Evolutionary conservation across 176 grass and related monocot species (phyloP).

Genomic region (Phyllostachys edulis): DNA sequence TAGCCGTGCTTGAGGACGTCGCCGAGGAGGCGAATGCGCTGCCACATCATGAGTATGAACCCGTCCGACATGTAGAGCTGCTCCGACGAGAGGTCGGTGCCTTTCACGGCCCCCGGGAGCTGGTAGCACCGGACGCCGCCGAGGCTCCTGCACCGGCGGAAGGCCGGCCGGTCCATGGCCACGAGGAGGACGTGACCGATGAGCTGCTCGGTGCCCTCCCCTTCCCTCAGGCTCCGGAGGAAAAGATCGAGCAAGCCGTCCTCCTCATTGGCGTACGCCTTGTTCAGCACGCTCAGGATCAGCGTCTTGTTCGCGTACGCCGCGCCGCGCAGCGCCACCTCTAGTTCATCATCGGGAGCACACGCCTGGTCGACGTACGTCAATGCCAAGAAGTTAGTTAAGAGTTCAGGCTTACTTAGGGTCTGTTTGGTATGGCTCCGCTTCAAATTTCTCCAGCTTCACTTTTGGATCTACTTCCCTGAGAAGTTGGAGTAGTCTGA

Average conservation of each 20-base stretch:
- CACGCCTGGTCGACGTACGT: neutral
- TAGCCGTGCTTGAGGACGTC: slow-evolving; percentile 56
- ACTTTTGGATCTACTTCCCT: too few species aligned
- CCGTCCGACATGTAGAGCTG: slow-evolving; percentile 76
- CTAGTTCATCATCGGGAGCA: slow-evolving; percentile 36
- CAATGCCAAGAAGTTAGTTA: slow-evolving; percentile 1
- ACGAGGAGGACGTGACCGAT: slow-evolving; percentile 65
- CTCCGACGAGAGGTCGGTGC: slow-evolving; percentile 53
- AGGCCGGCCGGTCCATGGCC: slow-evolving; percentile 41
- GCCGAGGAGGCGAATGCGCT: slow-evolving; percentile 57
- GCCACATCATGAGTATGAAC: slow-evolving; percentile 87
- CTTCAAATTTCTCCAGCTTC: too few species aligned
- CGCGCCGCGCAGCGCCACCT: slow-evolving; percentile 50
- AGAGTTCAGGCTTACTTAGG: neutral
- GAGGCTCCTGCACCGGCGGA: slow-evolving; percentile 42
- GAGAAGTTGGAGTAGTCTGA: too few species aligned
- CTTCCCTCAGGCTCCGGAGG: slow-evolving; percentile 49
- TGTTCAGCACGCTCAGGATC: slow-evolving; percentile 59
- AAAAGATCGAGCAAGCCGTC: slow-evolving; percentile 74
- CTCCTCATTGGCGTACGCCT: slow-evolving; percentile 52
- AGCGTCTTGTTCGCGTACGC: slow-evolving; percentile 59
- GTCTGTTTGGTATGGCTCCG: too few species aligned
- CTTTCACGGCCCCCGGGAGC: slow-evolving; percentile 26
- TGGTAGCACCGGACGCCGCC: slow-evolving; percentile 50
- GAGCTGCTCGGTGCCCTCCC: slow-evolving; percentile 54